Conservation (phyloP, 2,329 filamentous ascomycete genomes). For the Penicillium sclerotiorum region DNA sequence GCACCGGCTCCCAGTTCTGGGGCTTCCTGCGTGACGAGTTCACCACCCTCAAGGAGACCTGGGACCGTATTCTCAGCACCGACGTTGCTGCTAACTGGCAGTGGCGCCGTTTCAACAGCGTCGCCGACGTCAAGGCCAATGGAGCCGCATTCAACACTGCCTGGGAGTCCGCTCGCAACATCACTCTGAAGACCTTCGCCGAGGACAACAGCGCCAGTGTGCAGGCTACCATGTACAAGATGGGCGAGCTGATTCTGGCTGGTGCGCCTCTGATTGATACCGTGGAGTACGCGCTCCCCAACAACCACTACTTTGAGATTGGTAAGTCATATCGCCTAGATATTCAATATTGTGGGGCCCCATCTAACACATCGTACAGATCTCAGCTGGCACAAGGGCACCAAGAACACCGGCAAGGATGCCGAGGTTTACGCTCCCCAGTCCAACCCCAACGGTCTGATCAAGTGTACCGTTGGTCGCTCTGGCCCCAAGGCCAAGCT, state of each 20-base stretch:
- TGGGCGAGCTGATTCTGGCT: conserved; percentile 83
- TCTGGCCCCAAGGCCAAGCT: conserved; percentile 36
- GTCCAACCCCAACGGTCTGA: conserved; percentile 89
- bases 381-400: conserved; percentile 91
- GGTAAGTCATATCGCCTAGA: conserved; percentile 45
- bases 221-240: conserved; percentile 98
- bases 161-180: conserved; percentile 74
- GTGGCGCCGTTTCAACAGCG: conserved; percentile 71
- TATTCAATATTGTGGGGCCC: neutral
- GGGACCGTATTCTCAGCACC: conserved; percentile 94
- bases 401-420: conserved; percentile 93
- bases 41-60: conserved; percentile 86
- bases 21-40: conserved; percentile 91
- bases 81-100: conserved; percentile 86
- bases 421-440: conserved; percentile 96
- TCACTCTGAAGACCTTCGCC: conserved; percentile 91
- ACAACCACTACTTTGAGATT: conserved; percentile 99
- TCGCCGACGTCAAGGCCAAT: conserved; percentile 68
- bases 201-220: conserved; percentile 89
- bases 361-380: conserved; percentile 56
- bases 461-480: conserved; percentile 78
- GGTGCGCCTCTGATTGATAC: conserved; percentile 70
- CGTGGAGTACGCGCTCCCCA: conserved; percentile 84
- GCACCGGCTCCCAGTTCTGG: conserved; percentile 94
- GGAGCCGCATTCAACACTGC: conserved; percentile 74